These are phyloP conservation scores for Prunus davidiana DNA, from an alignment of 306 rosid genomes.

Conservation along the genomic window DNA sequence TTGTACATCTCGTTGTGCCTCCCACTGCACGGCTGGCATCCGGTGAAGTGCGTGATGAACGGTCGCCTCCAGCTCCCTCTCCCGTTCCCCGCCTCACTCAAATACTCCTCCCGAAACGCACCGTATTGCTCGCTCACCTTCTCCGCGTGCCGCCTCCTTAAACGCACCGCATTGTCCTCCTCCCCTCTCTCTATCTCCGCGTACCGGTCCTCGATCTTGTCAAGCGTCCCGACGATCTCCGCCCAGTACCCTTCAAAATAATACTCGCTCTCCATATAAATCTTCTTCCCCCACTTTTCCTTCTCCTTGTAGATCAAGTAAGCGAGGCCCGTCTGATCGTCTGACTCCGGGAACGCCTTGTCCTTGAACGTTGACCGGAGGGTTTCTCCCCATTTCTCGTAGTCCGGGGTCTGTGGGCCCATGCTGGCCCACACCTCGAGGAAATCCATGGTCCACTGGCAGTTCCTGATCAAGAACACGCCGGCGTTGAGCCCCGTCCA, in stretches of 20 bases:
- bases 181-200: constrained; percentile 40
- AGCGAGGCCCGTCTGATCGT: constrained; percentile 89
- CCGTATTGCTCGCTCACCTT: constrained; percentile 61
- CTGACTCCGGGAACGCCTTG: constrained; percentile 78
- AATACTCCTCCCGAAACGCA: constrained; percentile 42
- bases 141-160: constrained; percentile 79
- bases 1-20: constrained; percentile 55
- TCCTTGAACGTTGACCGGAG: constrained; percentile 59
- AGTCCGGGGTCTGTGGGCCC: constrained; percentile 80
- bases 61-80: constrained; percentile 66
- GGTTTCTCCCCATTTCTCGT: constrained; percentile 61
- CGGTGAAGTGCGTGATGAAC: constrained; percentile 80
- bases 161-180: constrained; percentile 3
- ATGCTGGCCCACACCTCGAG: constrained; percentile 73
- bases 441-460: constrained; percentile 83
- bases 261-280: constrained; percentile 62
- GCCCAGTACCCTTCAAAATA: constrained; percentile 82
- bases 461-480: constrained; percentile 76
- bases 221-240: constrained; percentile 42
- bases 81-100: constrained; percentile 37
- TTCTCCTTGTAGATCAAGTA: constrained; percentile 58
- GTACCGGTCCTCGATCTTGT: constrained; percentile 37
- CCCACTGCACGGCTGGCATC: constrained; percentile 95
- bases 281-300: constrained; percentile 63
- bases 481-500: constrained; percentile 97